Evolutionary conservation across 1,284 basidiomycete species (phyloP).

Genomic region (Pseudozyma pruni): DNA sequence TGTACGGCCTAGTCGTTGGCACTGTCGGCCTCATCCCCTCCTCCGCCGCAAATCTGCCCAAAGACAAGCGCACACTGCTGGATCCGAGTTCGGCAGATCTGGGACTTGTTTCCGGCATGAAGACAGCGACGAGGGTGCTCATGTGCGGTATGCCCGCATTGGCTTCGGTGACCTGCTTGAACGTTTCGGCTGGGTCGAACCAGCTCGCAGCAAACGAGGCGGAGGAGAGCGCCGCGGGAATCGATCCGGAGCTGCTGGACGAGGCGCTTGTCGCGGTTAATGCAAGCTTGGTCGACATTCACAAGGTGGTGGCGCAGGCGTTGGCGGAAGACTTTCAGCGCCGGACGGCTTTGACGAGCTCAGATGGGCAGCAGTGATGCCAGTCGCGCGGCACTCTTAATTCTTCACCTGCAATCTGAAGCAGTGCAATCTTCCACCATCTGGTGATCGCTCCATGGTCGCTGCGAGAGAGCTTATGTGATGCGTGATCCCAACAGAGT

Average conservation of each 20-base stretch:
- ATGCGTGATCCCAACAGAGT: no score
- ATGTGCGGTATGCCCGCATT: slow-evolving; percentile 88
- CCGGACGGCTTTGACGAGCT: slow-evolving; percentile 18
- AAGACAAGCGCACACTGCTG: slow-evolving; percentile 71
- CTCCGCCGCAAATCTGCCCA: slow-evolving; percentile 34
- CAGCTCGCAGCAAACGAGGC: not conserved
- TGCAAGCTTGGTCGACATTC: slow-evolving; percentile 40
- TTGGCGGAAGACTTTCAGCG: slow-evolving; percentile 39
- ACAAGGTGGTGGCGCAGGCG: slow-evolving; percentile 42
- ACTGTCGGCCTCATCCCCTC: slow-evolving; percentile 73
- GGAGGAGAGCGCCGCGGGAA: slow-evolving; percentile 5
- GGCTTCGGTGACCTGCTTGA: slow-evolving; percentile 76
- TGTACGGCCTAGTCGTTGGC: slow-evolving; percentile 83
- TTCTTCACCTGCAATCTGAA: no score
- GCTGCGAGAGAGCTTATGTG: no score
- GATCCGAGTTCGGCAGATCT: slow-evolving; percentile 83
- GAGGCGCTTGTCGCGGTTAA: slow-evolving; percentile 20
- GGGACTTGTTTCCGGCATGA: slow-evolving; percentile 67
- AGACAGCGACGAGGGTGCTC: slow-evolving; percentile 70
- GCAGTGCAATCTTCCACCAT: no score
- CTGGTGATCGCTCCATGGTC: no score
- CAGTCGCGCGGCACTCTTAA: no score
- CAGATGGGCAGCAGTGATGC: not conserved
- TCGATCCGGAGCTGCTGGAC: slow-evolving; percentile 19
- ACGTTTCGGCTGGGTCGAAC: slow-evolving; percentile 25